A percentile compares a stretch with the other conserved stretches of the same genome.
These are phyloP conservation scores for Lachnellula cervina DNA, from an alignment of 2,329 filamentous ascomycete species.

Conservation along the genomic window DNA sequence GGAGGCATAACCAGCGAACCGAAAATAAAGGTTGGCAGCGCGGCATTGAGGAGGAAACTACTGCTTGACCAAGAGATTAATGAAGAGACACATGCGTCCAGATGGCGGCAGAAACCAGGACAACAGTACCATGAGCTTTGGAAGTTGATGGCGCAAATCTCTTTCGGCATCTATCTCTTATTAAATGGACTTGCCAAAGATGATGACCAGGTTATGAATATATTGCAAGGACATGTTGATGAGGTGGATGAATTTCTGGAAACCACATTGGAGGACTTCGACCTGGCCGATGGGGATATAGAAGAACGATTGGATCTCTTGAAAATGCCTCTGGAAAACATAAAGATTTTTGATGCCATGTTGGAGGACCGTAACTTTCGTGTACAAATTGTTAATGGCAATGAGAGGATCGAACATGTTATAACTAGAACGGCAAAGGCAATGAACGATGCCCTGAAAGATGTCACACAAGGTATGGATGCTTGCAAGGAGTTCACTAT, in stretches of 20 bases:
- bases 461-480: slow-evolving; percentile 72
- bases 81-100: slow-evolving; percentile 64
- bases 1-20: slow-evolving; percentile 36
- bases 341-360: slow-evolving; percentile 79
- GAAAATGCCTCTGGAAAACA: slow-evolving; percentile 77
- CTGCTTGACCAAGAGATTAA: slow-evolving; percentile 65
- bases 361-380: slow-evolving; percentile 80
- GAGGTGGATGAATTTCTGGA: slow-evolving; percentile 91
- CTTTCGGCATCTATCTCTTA: slow-evolving; percentile 86
- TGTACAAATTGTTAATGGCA: slow-evolving; percentile 75
- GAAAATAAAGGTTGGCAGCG: slow-evolving; percentile 52
- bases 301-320: slow-evolving; percentile 74
- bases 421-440: slow-evolving; percentile 71
- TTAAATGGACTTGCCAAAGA: slow-evolving; percentile 84
- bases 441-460: slow-evolving; percentile 72
- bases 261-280: slow-evolving; percentile 77
- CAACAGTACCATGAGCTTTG: slow-evolving; percentile 82
- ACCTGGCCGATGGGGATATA: slow-evolving; percentile 73
- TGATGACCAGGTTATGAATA: slow-evolving; percentile 79
- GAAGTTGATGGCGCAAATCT: slow-evolving; percentile 88
- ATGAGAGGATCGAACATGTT: slow-evolving; percentile 87
- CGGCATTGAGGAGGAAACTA: slow-evolving; percentile 57
- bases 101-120: slow-evolving; percentile 71
- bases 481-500: slow-evolving; percentile 71
- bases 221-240: slow-evolving; percentile 87